These are phyloP conservation scores for Anacardium occidentale DNA, from an alignment of 345 rosid genomes.

Conservation along the genomic window DNA sequence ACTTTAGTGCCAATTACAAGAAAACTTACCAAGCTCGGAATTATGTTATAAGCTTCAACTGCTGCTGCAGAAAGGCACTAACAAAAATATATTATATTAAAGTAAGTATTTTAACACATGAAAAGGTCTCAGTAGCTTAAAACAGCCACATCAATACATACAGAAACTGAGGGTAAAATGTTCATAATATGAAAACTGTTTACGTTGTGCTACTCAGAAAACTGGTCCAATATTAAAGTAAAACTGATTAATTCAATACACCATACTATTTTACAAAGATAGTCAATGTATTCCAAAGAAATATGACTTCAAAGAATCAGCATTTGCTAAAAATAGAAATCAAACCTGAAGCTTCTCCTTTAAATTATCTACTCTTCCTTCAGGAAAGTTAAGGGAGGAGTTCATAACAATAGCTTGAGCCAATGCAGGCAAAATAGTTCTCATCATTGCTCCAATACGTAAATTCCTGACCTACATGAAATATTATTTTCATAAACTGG, in stretches of 20 bases:
- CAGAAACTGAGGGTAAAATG: not conserved
- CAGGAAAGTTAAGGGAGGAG: constrained; percentile 37
- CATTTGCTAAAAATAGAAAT: not conserved
- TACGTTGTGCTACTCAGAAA: not conserved
- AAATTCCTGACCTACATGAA: constrained; percentile 66
- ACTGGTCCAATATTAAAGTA: not conserved
- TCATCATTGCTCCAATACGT: constrained; percentile 93
- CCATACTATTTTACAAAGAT: not conserved
- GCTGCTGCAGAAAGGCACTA: constrained; percentile 70
- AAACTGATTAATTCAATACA: not conserved
- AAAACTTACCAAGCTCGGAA: constrained; percentile 73
- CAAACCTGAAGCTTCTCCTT: constrained; percentile 74
- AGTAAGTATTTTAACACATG: not conserved
- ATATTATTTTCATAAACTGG: not conserved
- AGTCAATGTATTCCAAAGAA: not conserved
- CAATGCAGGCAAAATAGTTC: constrained; percentile 80
- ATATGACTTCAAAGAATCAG: not conserved
- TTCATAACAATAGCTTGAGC: constrained; percentile 79
- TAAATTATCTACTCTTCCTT: constrained; percentile 37
- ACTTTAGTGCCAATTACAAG: not conserved
- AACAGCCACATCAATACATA: not conserved
- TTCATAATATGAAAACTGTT: not conserved
- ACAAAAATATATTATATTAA: constrained; percentile 20
- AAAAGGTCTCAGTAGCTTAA: not conserved
- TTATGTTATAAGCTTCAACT: constrained; percentile 74